Evolutionary conservation across 176 grass and related monocot species (phyloP), one percentile per base, ranked within the genome.

Genomic region (Dendrocalamus sinicus): DNA sequence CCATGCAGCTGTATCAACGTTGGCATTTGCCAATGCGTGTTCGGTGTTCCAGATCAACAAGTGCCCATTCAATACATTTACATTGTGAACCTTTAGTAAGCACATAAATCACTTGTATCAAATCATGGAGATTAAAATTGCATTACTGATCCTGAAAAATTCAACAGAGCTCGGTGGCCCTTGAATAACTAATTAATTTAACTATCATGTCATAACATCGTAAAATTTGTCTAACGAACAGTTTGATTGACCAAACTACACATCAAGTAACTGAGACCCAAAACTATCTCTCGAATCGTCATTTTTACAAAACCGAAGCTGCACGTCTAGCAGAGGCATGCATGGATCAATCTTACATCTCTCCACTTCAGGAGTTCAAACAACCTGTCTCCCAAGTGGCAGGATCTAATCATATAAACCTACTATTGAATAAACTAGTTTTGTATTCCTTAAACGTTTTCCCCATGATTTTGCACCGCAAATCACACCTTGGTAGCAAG

Each of bases 11-110:
- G 9, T 22, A 45, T n/a, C 19, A 44, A n/a, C n/a, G 10, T 60
- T 23, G 22, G 58, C 22, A 60, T 20, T 20, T 57, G 54, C 7
- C 7, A 19, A 60, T 11, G 22, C 3, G 0, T 60, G 22, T 23
- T 58, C 22, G 2, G 3, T 60, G 22, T 23, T 58, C 22, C 9
- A 59, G 57, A 59, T 60, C 58, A 60, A 60, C 8, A 60, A 24
- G 22, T 60, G 58, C 23, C 22, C 58, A 44, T 70, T 70, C 5
- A 13, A 6, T 72, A 72, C 13, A 23, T 44, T 44, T 13, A 15
- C 70, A 72, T n/a, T 76, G 23, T 13, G 73, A 76, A 57, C 48
- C 48, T 54, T 53, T 12, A 54, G 73, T n/a, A 14, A 58, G 73
- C 12, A 59, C 37, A 20, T 5, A 41, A 77, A 77, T 8, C 30